Evolutionary conservation across 441 rosid genomes (phyloP).

Genomic region (Oxalis stricta): DNA sequence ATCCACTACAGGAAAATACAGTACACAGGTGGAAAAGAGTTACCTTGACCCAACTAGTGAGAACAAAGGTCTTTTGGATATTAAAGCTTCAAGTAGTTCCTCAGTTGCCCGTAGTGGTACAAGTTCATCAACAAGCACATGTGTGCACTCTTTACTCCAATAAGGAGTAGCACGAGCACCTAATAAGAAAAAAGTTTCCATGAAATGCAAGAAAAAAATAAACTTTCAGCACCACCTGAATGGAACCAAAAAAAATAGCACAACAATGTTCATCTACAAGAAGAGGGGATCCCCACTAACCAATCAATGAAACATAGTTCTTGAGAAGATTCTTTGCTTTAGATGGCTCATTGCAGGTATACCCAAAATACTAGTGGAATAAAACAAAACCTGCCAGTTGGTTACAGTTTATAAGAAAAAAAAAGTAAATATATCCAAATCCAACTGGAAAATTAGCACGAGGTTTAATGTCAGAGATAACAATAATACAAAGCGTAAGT

Average conservation of each 20-base stretch:
- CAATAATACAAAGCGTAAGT: background rate
- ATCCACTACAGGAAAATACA: no score
- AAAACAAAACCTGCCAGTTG: slow-evolving; percentile 46
- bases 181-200: slow-evolving; percentile 9
- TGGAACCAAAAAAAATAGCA: background rate
- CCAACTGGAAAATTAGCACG: no score
- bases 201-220: background rate
- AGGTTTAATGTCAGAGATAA: no score
- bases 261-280: background rate
- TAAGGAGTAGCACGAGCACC: slow-evolving; percentile 44
- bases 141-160: slow-evolving; percentile 56
- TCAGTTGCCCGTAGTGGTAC: slow-evolving; percentile 36
- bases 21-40: background rate
- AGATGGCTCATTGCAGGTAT: slow-evolving; percentile 27
- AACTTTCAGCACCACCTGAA: background rate
- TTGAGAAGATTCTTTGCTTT: slow-evolving; percentile 23
- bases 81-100: slow-evolving; percentile 46
- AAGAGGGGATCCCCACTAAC: slow-evolving; percentile 29
- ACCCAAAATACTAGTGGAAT: slow-evolving; percentile 43
- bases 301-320: slow-evolving; percentile 56
- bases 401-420: no score
- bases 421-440: background rate
- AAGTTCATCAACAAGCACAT: slow-evolving; percentile 44
- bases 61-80: slow-evolving; percentile 46
- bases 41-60: slow-evolving; percentile 60